phyloP scores from a whole-genome alignment of 2,329 filamentous ascomycete species.

The Aspergillus cejpii region DNA sequence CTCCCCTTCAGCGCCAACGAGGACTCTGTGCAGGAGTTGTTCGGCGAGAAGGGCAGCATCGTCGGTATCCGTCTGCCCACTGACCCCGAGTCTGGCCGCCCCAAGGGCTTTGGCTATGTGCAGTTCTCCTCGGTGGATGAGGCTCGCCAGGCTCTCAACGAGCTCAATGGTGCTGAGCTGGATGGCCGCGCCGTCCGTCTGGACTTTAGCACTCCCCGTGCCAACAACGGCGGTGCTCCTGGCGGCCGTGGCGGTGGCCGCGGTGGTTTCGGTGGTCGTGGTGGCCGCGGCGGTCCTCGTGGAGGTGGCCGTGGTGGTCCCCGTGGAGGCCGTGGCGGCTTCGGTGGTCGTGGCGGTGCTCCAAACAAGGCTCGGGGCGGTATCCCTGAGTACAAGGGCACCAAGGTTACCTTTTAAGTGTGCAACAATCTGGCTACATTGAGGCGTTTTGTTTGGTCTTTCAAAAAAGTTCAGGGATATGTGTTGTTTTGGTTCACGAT shows the following conservation, averaged over 20 bases:
- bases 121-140: slow-evolving; percentile 77
- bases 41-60: slow-evolving; percentile 63
- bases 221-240: slow-evolving; percentile 46
- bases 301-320: slow-evolving; percentile 47
- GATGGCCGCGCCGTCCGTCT: slow-evolving; percentile 69
- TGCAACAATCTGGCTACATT: slow-evolving; percentile 1
- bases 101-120: slow-evolving; percentile 91
- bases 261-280: slow-evolving; percentile 45
- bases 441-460: slow-evolving; percentile 1
- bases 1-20: slow-evolving; percentile 77
- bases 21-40: slow-evolving; percentile 66
- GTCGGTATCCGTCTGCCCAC: slow-evolving; percentile 81
- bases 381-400: slow-evolving; percentile 65
- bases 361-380: slow-evolving; percentile 48
- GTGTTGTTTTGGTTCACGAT: slow-evolving; percentile 4
- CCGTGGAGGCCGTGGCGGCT: slow-evolving; percentile 40
- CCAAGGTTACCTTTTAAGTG: slow-evolving; percentile 65
- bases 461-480: slow-evolving; percentile 5
- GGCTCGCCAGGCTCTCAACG: slow-evolving; percentile 65
- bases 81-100: slow-evolving; percentile 71
- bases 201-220: slow-evolving; percentile 68
- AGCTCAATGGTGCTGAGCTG: slow-evolving; percentile 65
- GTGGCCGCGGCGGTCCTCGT: slow-evolving; percentile 42
- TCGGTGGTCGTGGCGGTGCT: slow-evolving; percentile 41
- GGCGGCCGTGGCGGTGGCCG: slow-evolving; percentile 42